A percentile compares a stretch with the other conserved stretches of the same genome.
phyloP scores from a whole-genome alignment of 148 eudicot genomes.

The Chenopodium album region DNA sequence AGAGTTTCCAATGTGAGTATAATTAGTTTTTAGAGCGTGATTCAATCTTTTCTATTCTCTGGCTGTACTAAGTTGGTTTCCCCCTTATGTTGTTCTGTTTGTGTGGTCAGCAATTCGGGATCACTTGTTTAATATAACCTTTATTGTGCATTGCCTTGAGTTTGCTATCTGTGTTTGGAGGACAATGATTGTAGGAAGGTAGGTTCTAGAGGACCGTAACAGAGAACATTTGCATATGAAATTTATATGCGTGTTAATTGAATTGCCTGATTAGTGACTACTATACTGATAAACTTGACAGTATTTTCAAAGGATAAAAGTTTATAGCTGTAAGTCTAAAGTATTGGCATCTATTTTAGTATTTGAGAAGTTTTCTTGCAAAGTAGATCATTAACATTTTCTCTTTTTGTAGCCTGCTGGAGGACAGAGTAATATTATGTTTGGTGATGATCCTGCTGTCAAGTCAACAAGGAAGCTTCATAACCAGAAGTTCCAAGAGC shows the following conservation, averaged over 20 bases:
- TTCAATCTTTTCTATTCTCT: neutral
- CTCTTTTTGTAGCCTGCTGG: constrained; percentile 69
- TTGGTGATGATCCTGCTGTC: constrained; percentile 68
- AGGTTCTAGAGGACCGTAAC: neutral
- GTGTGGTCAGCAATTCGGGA: neutral
- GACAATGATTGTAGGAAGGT: neutral
- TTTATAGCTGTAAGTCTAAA: neutral
- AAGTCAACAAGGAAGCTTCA: constrained; percentile 74
- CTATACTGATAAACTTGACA: neutral
- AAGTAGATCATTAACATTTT: neutral
- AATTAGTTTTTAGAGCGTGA: neutral
- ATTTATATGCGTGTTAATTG: neutral
- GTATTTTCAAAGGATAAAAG: neutral
- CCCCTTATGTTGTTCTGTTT: neutral
- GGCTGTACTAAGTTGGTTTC: neutral
- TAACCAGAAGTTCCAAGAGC: constrained; percentile 83
- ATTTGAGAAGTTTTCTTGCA: neutral
- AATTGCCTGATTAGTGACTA: neutral
- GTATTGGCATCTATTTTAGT: neutral
- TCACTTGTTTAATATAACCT: neutral
- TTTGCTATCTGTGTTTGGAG: neutral
- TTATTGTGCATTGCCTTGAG: neutral
- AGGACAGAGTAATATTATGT: constrained; percentile 83
- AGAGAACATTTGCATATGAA: neutral
- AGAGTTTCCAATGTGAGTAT: constrained; percentile 89